Conservation (phyloP, 768 basidiomycete genomes). For the Suillus variegatus region DNA sequence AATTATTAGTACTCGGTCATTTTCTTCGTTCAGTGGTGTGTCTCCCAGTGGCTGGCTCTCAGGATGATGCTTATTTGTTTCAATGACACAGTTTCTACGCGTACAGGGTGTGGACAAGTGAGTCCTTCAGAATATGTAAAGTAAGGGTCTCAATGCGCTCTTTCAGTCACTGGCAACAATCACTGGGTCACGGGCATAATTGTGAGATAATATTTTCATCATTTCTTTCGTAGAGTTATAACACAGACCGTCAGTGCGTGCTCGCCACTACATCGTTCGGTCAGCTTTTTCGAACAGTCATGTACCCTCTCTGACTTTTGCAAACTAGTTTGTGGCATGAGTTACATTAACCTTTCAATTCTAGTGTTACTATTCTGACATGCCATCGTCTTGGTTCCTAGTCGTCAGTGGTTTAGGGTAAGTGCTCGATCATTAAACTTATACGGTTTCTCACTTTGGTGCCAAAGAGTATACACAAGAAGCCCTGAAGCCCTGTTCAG, state of each 20-base stretch:
- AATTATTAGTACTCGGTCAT: slow-evolving; percentile 16
- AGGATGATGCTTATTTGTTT: neutral
- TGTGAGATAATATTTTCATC: neutral
- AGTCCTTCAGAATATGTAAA: neutral
- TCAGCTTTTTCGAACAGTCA: slow-evolving; percentile 13
- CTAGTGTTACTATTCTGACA: neutral
- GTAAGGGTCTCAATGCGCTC: neutral
- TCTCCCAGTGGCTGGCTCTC: no score
- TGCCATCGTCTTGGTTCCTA: neutral
- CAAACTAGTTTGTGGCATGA: slow-evolving; percentile 14
- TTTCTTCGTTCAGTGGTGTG: slow-evolving; percentile 23
- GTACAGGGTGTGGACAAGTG: slow-evolving; percentile 30
- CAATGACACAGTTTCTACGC: slow-evolving; percentile 22
- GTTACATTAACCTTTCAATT: slow-evolving; percentile 11
- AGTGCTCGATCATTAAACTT: no score
- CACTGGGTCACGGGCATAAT: slow-evolving; percentile 11
- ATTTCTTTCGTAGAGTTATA: neutral
- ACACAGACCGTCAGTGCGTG: slow-evolving; percentile 3
- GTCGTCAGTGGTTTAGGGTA: slow-evolving; percentile 4
- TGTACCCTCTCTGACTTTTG: neutral
- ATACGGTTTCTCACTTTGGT: neutral
- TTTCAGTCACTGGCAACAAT: slow-evolving; percentile 21
- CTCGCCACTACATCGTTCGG: slow-evolving; percentile 5
- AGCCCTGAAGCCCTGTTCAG: slow-evolving; percentile 7
- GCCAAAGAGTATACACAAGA: slow-evolving; percentile 12